Evolutionary conservation across 805 yeast genomes (phyloP), one percentile per base, ranked within the genome.

Genomic region (Candida chilensis): DNA sequence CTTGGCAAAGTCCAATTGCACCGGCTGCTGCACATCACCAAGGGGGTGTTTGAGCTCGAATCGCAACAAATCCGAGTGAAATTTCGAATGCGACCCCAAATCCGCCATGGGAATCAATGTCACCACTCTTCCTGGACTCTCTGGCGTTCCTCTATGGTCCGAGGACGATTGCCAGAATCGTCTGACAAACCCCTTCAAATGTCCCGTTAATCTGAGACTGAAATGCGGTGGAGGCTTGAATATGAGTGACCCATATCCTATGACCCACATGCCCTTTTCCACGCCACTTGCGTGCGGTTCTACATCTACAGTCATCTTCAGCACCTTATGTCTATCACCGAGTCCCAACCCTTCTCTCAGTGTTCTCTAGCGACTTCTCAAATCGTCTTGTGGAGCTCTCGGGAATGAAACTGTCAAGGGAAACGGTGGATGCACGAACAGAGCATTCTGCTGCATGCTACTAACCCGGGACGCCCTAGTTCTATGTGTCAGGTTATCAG

Each of bases 81-180:
- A 67, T 3, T 32, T 40, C 0, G 40, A 34, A 36, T 72, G 60
- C 3, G 42, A 31, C 16, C 68, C 47, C 12, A 81, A 62, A 34
- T 74, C 75, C 5, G 67, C 66, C 27, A 70, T 58, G 7, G 87
- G 71, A 1, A 88, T 62, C 27, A 88, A 57, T 0, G 96, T 88
- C 7, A 73, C 95, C 2, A 88, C 96, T 20, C 96, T 55, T 1
- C 97, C 97, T 1, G 94, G 95, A n/a, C 56, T 48, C 33, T 73
- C 83, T 0, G 85, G 86, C 0, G 94, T 81, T 1, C 96, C 96
- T 31, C 96, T 57, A 51, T 90, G 95, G 50, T 88, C 96, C 16
- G 78, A 74, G 8, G 92, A 79, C 20, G 84, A 71, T 52, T 88
- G 96, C 96, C 96, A 88, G 48, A 88, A 88, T 27, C 95, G 57